These are phyloP conservation scores for Zoysia pacifica DNA, from an alignment of 176 grass and related monocot species.

Conservation along the genomic window DNA sequence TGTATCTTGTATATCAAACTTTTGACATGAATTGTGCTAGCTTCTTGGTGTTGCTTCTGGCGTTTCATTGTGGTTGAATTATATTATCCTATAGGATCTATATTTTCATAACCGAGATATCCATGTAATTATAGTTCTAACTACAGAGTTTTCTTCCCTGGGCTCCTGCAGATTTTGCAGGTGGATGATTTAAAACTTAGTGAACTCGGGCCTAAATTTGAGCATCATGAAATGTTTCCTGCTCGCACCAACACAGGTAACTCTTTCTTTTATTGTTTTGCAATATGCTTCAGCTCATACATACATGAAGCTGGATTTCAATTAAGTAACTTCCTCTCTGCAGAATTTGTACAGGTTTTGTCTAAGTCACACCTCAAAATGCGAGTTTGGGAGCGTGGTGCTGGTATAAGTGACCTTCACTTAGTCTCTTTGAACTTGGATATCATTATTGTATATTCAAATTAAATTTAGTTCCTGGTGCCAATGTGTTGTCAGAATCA, in stretches of 20 bases:
- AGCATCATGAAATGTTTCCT: conserved; percentile 98
- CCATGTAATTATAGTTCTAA: not conserved
- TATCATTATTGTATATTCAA: not conserved
- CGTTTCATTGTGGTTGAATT: conserved; percentile 31
- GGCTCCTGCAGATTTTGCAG: conserved; percentile 51
- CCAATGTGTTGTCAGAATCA: not conserved
- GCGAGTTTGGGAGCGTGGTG: conserved; percentile 98
- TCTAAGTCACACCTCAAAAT: conserved; percentile 96
- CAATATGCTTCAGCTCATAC: conserved; percentile 19
- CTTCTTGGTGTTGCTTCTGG: not conserved
- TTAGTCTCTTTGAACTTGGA: conserved; percentile 33
- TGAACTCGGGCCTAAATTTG: conserved; percentile 89
- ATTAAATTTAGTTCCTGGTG: conserved; percentile 4
- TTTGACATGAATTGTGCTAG: conserved; percentile 14
- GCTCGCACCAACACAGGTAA: conserved; percentile 89
- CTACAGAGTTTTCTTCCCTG: conserved; percentile 27
- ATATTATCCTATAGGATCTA: conserved; percentile 15
- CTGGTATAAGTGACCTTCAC: conserved; percentile 57
- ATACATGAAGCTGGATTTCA: conserved; percentile 34
- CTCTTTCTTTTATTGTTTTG: conserved; percentile 32
- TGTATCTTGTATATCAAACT: conserved; percentile 8
- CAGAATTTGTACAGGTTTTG: conserved; percentile 90
- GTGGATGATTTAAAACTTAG: conserved; percentile 85
- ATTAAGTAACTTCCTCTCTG: conserved; percentile 36
- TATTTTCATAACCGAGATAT: not conserved